Conservation (phyloP, 805 yeast genomes). For the Kregervanrija fluxuum region DNA sequence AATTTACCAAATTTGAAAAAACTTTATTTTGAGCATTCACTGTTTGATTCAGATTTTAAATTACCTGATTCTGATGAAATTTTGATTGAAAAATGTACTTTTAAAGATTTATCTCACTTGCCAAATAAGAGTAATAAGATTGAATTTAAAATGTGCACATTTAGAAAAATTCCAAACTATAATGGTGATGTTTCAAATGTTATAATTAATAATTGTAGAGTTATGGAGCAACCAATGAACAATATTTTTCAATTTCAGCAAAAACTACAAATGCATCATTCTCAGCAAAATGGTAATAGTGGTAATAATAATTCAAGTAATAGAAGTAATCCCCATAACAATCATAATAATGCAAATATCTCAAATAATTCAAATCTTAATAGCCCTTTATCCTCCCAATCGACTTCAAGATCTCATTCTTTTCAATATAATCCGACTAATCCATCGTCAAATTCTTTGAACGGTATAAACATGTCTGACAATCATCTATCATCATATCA, state of each 20-base stretch:
- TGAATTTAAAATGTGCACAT: slow-evolving; percentile 27
- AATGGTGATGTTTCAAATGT: slow-evolving; percentile 23
- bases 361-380: background rate
- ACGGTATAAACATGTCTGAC: too few relatives aligned
- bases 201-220: slow-evolving; percentile 22
- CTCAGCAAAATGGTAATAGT: slow-evolving; percentile 1
- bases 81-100: slow-evolving; percentile 25
- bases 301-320: slow-evolving; percentile 3
- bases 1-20: slow-evolving; percentile 20
- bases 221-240: slow-evolving; percentile 24
- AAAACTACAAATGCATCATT: slow-evolving; percentile 11
- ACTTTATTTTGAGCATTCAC: slow-evolving; percentile 24
- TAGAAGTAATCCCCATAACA: slow-evolving; percentile 1
- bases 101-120: slow-evolving; percentile 21
- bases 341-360: background rate
- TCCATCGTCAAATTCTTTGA: too few relatives aligned
- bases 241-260: slow-evolving; percentile 20
- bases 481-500: background rate
- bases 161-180: slow-evolving; percentile 22
- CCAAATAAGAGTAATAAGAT: slow-evolving; percentile 16
- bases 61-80: slow-evolving; percentile 23
- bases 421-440: too few relatives aligned
- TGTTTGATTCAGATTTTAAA: slow-evolving; percentile 24
- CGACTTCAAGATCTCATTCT: too few relatives aligned
- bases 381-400: too few relatives aligned